Evolutionary conservation across 768 basidiomycete species (phyloP).

Genomic region (Boletus pseudopeckii): DNA sequence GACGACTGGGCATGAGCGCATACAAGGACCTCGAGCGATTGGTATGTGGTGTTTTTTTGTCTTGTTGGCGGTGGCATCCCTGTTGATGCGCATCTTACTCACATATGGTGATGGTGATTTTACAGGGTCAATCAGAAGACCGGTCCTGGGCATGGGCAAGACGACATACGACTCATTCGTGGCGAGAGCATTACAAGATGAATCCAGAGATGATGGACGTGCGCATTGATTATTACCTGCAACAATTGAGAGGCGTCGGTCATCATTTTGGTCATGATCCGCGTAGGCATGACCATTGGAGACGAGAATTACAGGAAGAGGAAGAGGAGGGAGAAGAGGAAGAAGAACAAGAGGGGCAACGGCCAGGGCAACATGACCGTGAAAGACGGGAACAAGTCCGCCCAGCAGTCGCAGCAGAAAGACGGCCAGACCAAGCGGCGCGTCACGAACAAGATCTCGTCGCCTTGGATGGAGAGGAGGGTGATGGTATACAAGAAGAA

Average conservation of each 20-base stretch:
- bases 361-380: background rate
- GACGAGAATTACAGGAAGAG: background rate
- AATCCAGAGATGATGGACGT: slow-evolving; percentile 40
- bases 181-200: slow-evolving; percentile 59
- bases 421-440: background rate
- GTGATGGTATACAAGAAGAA: background rate
- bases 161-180: slow-evolving; percentile 55
- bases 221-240: slow-evolving; percentile 35
- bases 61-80: background rate
- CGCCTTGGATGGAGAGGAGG: slow-evolving; percentile 1
- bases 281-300: slow-evolving; percentile 16
- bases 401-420: background rate
- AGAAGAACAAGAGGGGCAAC: slow-evolving; percentile 4
- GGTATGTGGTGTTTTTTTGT: slow-evolving; percentile 33
- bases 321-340: slow-evolving; percentile 12
- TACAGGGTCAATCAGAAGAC: slow-evolving; percentile 29
- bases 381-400: background rate
- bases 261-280: slow-evolving; percentile 24
- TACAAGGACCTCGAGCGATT: slow-evolving; percentile 47
- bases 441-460: slow-evolving; percentile 1
- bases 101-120: background rate
- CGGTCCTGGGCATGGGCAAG: slow-evolving; percentile 39
- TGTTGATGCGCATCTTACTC: background rate
- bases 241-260: slow-evolving; percentile 2
- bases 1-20: slow-evolving; percentile 46